Evolutionary conservation across 2,329 filamentous ascomycete species (phyloP).

Genomic region (Penicillium polonicum): DNA sequence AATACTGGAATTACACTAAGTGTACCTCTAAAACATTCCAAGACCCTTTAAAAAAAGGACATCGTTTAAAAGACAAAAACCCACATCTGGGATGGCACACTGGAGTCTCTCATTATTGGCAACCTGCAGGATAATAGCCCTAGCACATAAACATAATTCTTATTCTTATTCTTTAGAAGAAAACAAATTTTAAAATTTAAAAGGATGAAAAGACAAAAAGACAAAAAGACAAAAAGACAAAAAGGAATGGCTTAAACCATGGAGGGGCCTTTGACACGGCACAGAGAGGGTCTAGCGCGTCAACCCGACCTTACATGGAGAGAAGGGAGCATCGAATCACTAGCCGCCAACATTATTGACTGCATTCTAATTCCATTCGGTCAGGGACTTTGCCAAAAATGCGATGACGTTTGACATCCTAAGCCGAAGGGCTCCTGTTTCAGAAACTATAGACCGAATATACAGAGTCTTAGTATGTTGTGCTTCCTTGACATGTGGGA

Average conservation of each 20-base stretch:
- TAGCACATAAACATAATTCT: neutral
- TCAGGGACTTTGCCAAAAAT: slow-evolving; percentile 4
- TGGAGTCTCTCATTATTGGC: neutral
- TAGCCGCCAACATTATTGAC: slow-evolving; percentile 12
- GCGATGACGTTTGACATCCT: slow-evolving; percentile 6
- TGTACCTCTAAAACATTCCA: neutral
- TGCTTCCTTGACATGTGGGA: slow-evolving; percentile 7
- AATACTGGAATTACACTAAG: neutral
- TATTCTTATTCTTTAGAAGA: neutral
- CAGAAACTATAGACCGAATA: neutral
- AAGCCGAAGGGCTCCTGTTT: neutral
- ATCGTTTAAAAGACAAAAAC: neutral
- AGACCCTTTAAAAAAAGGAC: neutral
- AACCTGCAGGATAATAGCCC: neutral
- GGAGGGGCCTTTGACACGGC: slow-evolving; percentile 19
- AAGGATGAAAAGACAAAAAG: too few relatives aligned
- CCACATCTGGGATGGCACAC: neutral
- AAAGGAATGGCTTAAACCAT: slow-evolving; percentile 13
- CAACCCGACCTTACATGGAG: slow-evolving; percentile 23
- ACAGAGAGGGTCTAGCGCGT: slow-evolving; percentile 23
- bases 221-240: neutral
- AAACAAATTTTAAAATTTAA: too few relatives aligned
- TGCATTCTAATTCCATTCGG: slow-evolving; percentile 8
- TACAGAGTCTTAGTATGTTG: neutral
- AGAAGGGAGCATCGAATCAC: slow-evolving; percentile 8